phyloP scores from a whole-genome alignment of 2,329 filamentous ascomycete species.

The Epichloe gansuensis region DNA sequence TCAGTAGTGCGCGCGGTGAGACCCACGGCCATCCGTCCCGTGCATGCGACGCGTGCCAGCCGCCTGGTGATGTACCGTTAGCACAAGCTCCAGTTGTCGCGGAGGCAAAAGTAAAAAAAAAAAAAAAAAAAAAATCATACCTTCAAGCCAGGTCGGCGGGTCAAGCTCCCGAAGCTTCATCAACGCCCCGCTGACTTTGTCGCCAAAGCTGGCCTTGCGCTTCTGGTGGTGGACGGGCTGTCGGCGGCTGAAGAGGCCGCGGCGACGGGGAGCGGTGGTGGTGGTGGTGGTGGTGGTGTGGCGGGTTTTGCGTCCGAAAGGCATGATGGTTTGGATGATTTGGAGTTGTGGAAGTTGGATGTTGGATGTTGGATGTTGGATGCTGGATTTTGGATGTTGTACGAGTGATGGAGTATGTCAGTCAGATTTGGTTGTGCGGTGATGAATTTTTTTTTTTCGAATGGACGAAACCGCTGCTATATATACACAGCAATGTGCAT shows the following conservation, averaged over 20 bases:
- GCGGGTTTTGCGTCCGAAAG: constrained; percentile 14
- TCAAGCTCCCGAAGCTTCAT: constrained; percentile 61
- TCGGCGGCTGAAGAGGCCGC: constrained; percentile 28
- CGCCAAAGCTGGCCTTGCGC: constrained; percentile 55
- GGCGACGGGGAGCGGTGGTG: constrained; percentile 28
- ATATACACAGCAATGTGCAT: too few species aligned
- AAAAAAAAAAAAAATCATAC: constrained; percentile 22
- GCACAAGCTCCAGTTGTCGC: background rate
- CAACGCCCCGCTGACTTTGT: constrained; percentile 68
- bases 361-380: background rate
- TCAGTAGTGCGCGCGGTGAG: constrained; percentile 21
- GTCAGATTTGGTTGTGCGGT: background rate
- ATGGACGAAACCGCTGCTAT: too few species aligned
- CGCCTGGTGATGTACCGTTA: constrained; percentile 33
- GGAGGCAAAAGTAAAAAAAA: background rate
- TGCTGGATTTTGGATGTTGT: background rate
- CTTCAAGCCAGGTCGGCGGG: constrained; percentile 58
- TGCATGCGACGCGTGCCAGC: constrained; percentile 63
- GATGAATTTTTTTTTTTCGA: too few species aligned
- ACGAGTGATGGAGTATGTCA: background rate
- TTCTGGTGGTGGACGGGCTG: constrained; percentile 47
- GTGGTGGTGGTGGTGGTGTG: constrained; percentile 22
- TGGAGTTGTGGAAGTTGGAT: background rate
- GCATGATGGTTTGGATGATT: constrained; percentile 7
- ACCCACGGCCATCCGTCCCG: constrained; percentile 58